A percentile compares a stretch with the other conserved stretches of the same genome.
These are phyloP conservation scores for Sindora glabra DNA, from an alignment of 306 rosid genomes.

Conservation along the genomic window DNA sequence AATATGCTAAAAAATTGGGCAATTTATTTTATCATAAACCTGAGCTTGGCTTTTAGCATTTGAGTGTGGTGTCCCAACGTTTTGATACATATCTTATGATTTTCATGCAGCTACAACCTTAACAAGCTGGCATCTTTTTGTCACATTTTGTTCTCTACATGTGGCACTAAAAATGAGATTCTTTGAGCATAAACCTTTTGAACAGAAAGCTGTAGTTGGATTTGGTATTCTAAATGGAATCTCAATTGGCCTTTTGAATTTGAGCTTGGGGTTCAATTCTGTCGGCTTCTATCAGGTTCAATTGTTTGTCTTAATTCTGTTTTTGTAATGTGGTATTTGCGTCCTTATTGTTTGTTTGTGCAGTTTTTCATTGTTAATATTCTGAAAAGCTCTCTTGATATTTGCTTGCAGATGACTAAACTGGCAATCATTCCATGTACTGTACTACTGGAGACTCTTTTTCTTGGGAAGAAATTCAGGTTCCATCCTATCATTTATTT, in stretches of 20 bases:
- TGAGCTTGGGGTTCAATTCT: constrained; percentile 96
- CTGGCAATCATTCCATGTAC: constrained; percentile 99
- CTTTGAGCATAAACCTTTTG: constrained; percentile 91
- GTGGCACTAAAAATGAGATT: constrained; percentile 76
- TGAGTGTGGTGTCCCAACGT: neutral
- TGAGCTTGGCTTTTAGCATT: neutral
- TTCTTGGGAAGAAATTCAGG: constrained; percentile 93
- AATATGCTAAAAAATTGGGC: constrained; percentile 1
- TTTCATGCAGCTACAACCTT: constrained; percentile 83
- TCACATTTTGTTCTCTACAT: constrained; percentile 95
- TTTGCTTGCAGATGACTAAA: constrained; percentile 81
- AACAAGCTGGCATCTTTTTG: constrained; percentile 99
- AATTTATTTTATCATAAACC: neutral
- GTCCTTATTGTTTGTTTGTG: constrained; percentile 4
- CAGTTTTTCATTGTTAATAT: neutral
- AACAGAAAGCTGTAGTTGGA: constrained; percentile 71
- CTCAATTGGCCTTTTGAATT: constrained; percentile 93
- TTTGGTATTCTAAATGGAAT: constrained; percentile 95
- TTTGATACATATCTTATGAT: constrained; percentile 8
- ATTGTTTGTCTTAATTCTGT: constrained; percentile 8
- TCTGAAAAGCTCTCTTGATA: constrained; percentile 19
- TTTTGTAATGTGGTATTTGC: constrained; percentile 7
- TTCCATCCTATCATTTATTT: constrained; percentile 11
- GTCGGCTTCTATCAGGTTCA: constrained; percentile 96
- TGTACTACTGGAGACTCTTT: constrained; percentile 90